Evolutionary conservation across 1,139 yeast species (phyloP), one percentile per base, ranked within the genome.

Genomic region (Eremothecium coryli): DNA sequence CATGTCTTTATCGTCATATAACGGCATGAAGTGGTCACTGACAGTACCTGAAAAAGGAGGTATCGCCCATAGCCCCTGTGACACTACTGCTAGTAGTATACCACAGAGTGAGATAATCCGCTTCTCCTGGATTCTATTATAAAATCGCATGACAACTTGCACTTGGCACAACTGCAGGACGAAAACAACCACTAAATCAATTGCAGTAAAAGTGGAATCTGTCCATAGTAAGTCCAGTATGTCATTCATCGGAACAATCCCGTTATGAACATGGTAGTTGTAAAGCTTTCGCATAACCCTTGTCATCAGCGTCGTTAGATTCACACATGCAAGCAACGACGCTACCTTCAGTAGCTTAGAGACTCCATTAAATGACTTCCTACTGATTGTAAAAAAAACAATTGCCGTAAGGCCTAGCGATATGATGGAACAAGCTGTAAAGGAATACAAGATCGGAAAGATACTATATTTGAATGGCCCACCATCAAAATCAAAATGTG

Each of bases 11-110:
- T 37, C 33, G 24, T 36, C 33, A 17, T 29, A n/a, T 16, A 12
- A 10, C 15, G 76, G 73, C 8, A 72, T 67, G 8, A 73, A 70
- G 37, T 70, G 71, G 11, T 55, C 62, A 3, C 50, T 56, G 5
- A 52, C 48, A 26, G 52, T 52, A 8, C 45, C 44, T 27, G 70
- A 59, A 49, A 78, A 76, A 8, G 71, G 70, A 5, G 86, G 66
- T 2, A 79, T 65, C 0, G 76, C 85, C 85, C 88, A 80, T 7
- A 82, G 65, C 1, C 73, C 65, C 49, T 81, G 84, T 1, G 85
- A 70, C 0, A 72, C 57, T 3, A 79, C 47, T 4, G 78, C 67
- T 2, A 84, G 63, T 0, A 65, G 43, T 0, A 73, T 59, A 1
- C 95, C 95, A 11, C 76, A 61, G 40, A 71, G 64, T 32, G 82